These are phyloP conservation scores for Eucalyptus globulus DNA, from an alignment of 345 rosid species.

Conservation along the genomic window DNA sequence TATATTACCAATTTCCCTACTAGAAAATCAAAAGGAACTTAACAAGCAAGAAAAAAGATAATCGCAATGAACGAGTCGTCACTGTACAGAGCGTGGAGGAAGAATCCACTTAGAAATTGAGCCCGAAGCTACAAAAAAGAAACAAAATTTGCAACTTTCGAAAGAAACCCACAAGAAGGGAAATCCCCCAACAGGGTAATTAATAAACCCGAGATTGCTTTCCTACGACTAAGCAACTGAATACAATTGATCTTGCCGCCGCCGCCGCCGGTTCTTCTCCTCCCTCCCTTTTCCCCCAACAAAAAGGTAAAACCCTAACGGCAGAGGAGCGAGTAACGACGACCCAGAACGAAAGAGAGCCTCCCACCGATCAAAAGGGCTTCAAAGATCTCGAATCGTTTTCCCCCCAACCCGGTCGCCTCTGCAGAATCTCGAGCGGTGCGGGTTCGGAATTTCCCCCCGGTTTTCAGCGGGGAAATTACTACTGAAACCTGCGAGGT, in stretches of 20 bases:
- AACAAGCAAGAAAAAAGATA: background rate
- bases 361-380: background rate
- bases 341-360: background rate
- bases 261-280: background rate
- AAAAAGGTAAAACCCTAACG: background rate
- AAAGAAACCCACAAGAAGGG: background rate
- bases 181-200: background rate
- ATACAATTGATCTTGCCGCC: background rate
- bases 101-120: background rate
- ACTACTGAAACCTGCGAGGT: background rate
- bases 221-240: background rate
- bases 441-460: background rate
- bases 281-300: background rate
- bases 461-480: background rate
- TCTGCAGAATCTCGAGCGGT: background rate
- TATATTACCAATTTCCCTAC: background rate
- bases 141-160: background rate
- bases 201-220: background rate
- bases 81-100: background rate
- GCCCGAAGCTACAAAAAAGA: background rate
- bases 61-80: background rate
- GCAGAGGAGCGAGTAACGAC: background rate
- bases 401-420: background rate
- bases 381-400: background rate
- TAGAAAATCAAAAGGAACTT: background rate